Percentiles rank a stretch among this genome's conserved stretches.
These are phyloP conservation scores for Botrytis sinoallii DNA, from an alignment of 2,329 filamentous ascomycete species.

Conservation along the genomic window DNA sequence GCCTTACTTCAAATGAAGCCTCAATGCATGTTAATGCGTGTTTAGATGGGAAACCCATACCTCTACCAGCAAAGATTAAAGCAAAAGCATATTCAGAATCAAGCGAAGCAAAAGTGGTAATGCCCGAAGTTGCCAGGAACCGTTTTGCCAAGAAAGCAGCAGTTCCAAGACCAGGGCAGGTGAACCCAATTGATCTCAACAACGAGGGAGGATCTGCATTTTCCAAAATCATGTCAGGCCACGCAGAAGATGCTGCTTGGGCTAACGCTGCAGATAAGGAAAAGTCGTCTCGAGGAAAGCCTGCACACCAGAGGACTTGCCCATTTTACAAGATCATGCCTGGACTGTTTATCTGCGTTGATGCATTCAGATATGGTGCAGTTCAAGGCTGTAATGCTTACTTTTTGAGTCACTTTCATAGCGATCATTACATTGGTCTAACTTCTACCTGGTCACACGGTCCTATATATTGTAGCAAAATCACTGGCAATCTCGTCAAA, in stretches of 20 bases:
- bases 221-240: slow-evolving; percentile 85
- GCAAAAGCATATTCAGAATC: slow-evolving; percentile 26
- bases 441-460: slow-evolving; percentile 88
- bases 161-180: slow-evolving; percentile 74
- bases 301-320: slow-evolving; percentile 84
- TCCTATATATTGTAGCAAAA: slow-evolving; percentile 92
- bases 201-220: slow-evolving; percentile 67
- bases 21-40: slow-evolving; percentile 89
- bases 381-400: slow-evolving; percentile 91
- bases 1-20: slow-evolving; percentile 62
- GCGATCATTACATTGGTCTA: slow-evolving; percentile 92
- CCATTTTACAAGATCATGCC: slow-evolving; percentile 99
- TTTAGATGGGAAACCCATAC: slow-evolving; percentile 74
- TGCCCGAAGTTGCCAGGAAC: slow-evolving; percentile 30
- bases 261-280: slow-evolving; percentile 79
- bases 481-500: slow-evolving; percentile 85
- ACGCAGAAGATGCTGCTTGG: slow-evolving; percentile 90
- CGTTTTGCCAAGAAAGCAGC: slow-evolving; percentile 62
- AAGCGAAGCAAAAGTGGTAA: slow-evolving; percentile 30
- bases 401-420: slow-evolving; percentile 97
- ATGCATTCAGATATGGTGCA: slow-evolving; percentile 92
- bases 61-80: slow-evolving; percentile 44
- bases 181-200: slow-evolving; percentile 66
- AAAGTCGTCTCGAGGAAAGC: slow-evolving; percentile 73
- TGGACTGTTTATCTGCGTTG: slow-evolving; percentile 87